These are phyloP conservation scores for Arabidopsis thaliana DNA, from an alignment of 345 rosid species.

Conservation along the genomic window DNA sequence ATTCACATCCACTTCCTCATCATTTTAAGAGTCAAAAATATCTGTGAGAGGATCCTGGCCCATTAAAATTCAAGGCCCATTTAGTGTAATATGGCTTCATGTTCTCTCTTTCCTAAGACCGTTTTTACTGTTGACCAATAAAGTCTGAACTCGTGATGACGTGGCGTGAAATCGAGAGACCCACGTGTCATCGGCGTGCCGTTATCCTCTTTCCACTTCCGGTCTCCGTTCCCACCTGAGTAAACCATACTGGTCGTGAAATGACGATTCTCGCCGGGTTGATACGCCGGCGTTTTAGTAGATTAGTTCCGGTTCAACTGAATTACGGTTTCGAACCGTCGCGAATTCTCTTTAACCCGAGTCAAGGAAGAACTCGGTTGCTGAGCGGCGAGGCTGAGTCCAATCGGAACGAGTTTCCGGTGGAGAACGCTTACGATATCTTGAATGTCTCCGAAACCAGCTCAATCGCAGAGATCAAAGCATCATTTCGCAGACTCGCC, in stretches of 20 bases:
- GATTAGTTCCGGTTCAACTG: slow-evolving; percentile 29
- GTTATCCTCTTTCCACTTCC: not conserved
- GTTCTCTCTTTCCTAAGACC: not conserved
- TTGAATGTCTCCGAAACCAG: slow-evolving; percentile 70
- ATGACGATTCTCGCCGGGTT: slow-evolving; percentile 50
- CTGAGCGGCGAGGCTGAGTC: slow-evolving; percentile 58
- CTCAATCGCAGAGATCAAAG: slow-evolving; percentile 83
- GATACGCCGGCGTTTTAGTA: slow-evolving; percentile 41
- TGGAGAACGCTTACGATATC: slow-evolving; percentile 72
- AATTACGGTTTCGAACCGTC: slow-evolving; percentile 27
- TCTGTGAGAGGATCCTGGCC: slow-evolving; percentile 3
- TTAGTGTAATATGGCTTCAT: no score
- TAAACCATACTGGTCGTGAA: not conserved
- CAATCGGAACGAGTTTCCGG: slow-evolving; percentile 59
- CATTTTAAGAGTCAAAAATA: not conserved
- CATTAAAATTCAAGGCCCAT: slow-evolving; percentile 23
- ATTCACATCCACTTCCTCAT: slow-evolving; percentile 18
- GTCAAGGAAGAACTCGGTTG: slow-evolving; percentile 48
- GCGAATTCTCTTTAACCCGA: slow-evolving; percentile 13
- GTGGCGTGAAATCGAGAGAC: slow-evolving; percentile 2
- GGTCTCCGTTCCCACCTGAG: not conserved
- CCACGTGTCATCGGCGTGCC: slow-evolving; percentile 25
- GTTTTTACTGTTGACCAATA: slow-evolving; percentile 23
- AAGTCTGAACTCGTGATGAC: slow-evolving; percentile 20
- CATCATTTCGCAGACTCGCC: slow-evolving; percentile 82